Base-by-base conservation (phyloP, 2,329 filamentous ascomycete genomes). In the Penicillium sp. region DNA sequence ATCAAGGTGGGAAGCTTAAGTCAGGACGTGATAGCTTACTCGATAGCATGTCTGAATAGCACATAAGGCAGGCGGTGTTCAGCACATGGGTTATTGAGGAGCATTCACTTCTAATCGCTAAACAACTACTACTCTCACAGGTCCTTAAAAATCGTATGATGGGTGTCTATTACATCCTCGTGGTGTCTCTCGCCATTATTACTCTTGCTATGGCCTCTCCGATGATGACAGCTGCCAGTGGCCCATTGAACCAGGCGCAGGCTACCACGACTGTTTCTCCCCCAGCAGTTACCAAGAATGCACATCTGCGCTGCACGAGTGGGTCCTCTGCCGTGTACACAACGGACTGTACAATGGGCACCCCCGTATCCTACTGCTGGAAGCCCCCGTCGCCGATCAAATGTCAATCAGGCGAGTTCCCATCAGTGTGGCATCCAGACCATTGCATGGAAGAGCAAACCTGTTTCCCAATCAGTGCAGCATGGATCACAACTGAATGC, bases 271-370 rank as follows among this genome's bases (percentile, higher is more conserved):
- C 57, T 8, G 16, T 51, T 7, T 47, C 51, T 16, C 36, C 47
- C 4, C 51, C 63, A 4, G 45, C 36, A 2, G 26, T 58, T 6
- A 65, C 62, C 2, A 36, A 43, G 23, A 49, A 49, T 13, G 39
- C 55, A 15, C 21, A 29, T 13, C 58, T 65, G 6, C 51, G 21
- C 21, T 66, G 64, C 34, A 24, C 54, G 0, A 23, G 54, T 23
- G 62, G 61, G 10, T 60, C 62, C 34, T 64, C 54, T 4, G 24
- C 60, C n/a, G 16, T 66, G 12, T 53, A 60, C 44, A 66, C 64
- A 9, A 65, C 57, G 1, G 65, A 66, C 31, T 67, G 65, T 31
- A 66, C 65, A n/a, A 26, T 63, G 50, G 65, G 65, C 2, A 60
- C 43, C 16, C 52, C 62, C 1, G 39, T 65, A 3, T 60, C 61